A percentile compares a stretch with the other conserved stretches of the same genome.
These are phyloP conservation scores for Pseudogymnoascus sp. DNA, from an alignment of 2,329 filamentous ascomycete genomes.

Conservation along the genomic window DNA sequence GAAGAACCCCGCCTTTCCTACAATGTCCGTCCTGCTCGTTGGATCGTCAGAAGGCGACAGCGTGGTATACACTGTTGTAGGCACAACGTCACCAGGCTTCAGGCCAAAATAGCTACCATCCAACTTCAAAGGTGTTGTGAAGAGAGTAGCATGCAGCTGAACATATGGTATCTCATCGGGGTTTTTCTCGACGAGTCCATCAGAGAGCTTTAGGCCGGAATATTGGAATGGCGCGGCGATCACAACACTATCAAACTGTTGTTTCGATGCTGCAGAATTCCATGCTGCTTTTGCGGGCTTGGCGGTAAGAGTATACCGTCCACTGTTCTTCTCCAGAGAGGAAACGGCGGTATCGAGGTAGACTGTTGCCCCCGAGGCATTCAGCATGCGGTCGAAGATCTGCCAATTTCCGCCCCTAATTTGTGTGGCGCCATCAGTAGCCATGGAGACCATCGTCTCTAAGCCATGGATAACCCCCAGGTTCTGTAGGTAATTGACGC, in stretches of 20 bases:
- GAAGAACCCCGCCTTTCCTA: slow-evolving; percentile 74
- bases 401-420: slow-evolving; percentile 86
- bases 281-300: slow-evolving; percentile 13
- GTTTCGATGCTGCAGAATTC: slow-evolving; percentile 13
- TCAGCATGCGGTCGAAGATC: slow-evolving; percentile 81
- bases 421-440: slow-evolving; percentile 73
- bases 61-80: slow-evolving; percentile 76
- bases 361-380: slow-evolving; percentile 53
- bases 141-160: slow-evolving; percentile 80
- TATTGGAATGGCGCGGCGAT: slow-evolving; percentile 81
- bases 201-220: slow-evolving; percentile 58
- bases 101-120: slow-evolving; percentile 68
- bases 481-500: slow-evolving; percentile 94
- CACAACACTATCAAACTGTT: slow-evolving; percentile 68
- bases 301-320: slow-evolving; percentile 42
- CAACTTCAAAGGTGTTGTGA: slow-evolving; percentile 71
- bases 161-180: slow-evolving; percentile 84
- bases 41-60: slow-evolving; percentile 38
- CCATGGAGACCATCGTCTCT: slow-evolving; percentile 84
- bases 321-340: slow-evolving; percentile 46
- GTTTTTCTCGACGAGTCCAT: slow-evolving; percentile 58
- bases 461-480: slow-evolving; percentile 79
- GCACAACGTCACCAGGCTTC: slow-evolving; percentile 48
- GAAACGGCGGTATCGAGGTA: slow-evolving; percentile 63
- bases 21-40: slow-evolving; percentile 46